Evolutionary conservation across 257 asterid species (phyloP).

Genomic region (Solanum virginianum): DNA sequence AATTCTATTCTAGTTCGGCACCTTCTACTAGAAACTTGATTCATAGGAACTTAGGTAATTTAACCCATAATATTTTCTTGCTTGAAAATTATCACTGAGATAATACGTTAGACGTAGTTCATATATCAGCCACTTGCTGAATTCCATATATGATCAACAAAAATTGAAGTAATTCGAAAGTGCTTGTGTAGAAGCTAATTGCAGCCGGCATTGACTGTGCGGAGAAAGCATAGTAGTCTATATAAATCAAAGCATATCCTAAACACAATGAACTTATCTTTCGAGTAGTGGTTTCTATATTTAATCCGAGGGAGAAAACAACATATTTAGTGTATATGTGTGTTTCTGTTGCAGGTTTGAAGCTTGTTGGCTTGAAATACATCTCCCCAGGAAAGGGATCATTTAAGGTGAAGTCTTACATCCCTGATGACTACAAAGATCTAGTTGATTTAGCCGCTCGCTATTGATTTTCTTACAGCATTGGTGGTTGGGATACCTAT

Average conservation of each 20-base stretch:
- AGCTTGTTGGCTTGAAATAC: slow-evolving; percentile 68
- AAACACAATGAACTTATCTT: background rate
- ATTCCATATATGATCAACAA: background rate
- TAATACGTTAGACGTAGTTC: background rate
- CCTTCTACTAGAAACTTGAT: background rate
- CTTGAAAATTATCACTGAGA: background rate
- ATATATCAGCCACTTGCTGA: background rate
- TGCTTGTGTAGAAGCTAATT: background rate
- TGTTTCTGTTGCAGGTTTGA: slow-evolving; percentile 41
- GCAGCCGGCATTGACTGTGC: background rate
- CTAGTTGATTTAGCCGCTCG: slow-evolving; percentile 48
- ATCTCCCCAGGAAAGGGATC: slow-evolving; percentile 51
- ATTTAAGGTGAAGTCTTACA: slow-evolving; percentile 57
- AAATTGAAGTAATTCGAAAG: background rate
- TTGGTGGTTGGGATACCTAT: background rate
- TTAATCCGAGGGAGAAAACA: background rate
- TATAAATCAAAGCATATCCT: background rate
- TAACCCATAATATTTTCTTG: background rate
- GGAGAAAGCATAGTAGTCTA: background rate
- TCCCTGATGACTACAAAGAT: slow-evolving; percentile 34
- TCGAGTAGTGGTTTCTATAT: background rate
- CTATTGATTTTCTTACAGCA: slow-evolving; percentile 11
- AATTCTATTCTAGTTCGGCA: background rate
- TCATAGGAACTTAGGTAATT: background rate
- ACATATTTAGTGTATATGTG: background rate